Conservation (phyloP, 139 green algal genomes). For the Chlamydomonas eustigma region DNA sequence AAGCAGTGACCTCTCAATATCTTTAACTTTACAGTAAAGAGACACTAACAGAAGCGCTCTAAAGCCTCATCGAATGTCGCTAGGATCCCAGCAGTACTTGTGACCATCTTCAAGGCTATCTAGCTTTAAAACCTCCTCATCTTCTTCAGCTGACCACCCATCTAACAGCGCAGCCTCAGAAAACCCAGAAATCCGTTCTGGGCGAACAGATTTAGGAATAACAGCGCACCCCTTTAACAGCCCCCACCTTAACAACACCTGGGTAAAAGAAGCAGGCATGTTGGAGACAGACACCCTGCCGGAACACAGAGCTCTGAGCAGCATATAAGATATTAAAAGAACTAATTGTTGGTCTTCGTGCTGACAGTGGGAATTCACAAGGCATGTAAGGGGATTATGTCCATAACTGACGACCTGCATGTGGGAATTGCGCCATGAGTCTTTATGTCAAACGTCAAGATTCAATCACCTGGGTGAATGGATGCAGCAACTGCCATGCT, state of each 20-base stretch:
- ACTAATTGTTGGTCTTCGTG: too few species aligned
- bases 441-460: too few species aligned
- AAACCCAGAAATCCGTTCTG: conserved; percentile 37
- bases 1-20: too few species aligned
- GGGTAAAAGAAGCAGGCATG: not conserved
- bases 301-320: too few species aligned
- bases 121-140: conserved; percentile 38
- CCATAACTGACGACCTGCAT: too few species aligned
- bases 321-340: too few species aligned
- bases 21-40: not conserved
- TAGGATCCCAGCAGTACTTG: conserved; percentile 71
- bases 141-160: conserved; percentile 12
- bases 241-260: conserved; percentile 76
- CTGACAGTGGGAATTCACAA: too few species aligned
- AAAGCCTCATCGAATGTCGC: conserved; percentile 15
- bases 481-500: too few species aligned
- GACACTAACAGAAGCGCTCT: not conserved
- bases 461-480: too few species aligned
- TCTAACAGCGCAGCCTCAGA: conserved; percentile 32
- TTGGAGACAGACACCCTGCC: too few species aligned
- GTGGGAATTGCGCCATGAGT: too few species aligned
- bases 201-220: conserved; percentile 68
- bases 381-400: too few species aligned
- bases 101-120: conserved; percentile 45
- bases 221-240: conserved; percentile 66